Conservation (phyloP, 1,139 yeast species). For the Geotrichum cucujoidarum region DNA sequence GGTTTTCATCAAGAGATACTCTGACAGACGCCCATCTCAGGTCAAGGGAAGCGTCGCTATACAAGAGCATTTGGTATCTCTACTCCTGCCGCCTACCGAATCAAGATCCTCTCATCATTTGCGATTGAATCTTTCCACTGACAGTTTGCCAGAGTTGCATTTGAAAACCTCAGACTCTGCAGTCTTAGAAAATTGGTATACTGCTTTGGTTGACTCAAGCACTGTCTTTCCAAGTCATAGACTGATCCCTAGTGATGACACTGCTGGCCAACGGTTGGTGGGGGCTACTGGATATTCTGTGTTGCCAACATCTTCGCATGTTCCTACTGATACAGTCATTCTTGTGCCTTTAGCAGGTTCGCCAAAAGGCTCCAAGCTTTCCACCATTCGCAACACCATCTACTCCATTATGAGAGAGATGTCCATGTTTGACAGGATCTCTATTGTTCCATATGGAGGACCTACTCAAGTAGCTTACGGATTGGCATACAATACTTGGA, state of each 20-base stretch:
- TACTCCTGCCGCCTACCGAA: slow-evolving; percentile 19
- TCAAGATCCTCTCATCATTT: slow-evolving; percentile 14
- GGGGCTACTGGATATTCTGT: slow-evolving; percentile 7
- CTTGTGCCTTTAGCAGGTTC: slow-evolving; percentile 25
- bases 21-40: slow-evolving; percentile 14
- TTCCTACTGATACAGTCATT: slow-evolving; percentile 25
- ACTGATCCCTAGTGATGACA: slow-evolving; percentile 14
- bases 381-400: slow-evolving; percentile 21
- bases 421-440: slow-evolving; percentile 24
- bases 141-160: slow-evolving; percentile 18
- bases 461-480: slow-evolving; percentile 14
- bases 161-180: slow-evolving; percentile 19
- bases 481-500: slow-evolving; percentile 19
- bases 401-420: slow-evolving; percentile 19
- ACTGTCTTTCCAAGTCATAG: slow-evolving; percentile 14
- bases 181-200: slow-evolving; percentile 19
- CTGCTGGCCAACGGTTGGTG: slow-evolving; percentile 12
- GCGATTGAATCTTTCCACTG: slow-evolving; percentile 18
- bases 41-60: slow-evolving; percentile 24
- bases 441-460: slow-evolving; percentile 25
- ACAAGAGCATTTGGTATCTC: slow-evolving; percentile 21
- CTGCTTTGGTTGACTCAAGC: slow-evolving; percentile 19
- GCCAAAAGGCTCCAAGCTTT: slow-evolving; percentile 23
- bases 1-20: slow-evolving; percentile 21
- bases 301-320: slow-evolving; percentile 17